phyloP scores from a whole-genome alignment of 148 eudicot genomes.

The Silene latifolia region DNA sequence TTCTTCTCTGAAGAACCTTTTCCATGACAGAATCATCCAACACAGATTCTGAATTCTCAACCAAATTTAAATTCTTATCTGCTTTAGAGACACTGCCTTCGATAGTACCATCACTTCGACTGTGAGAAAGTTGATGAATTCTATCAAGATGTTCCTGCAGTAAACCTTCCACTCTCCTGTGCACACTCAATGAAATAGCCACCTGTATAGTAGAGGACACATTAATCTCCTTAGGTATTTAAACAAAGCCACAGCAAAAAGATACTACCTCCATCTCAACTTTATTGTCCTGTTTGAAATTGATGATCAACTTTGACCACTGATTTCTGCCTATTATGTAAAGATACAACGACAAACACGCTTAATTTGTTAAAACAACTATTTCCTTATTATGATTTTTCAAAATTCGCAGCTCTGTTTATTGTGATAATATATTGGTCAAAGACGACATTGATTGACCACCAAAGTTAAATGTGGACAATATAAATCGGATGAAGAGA shows the following conservation, averaged over 20 bases:
- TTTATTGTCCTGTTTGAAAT: not conserved
- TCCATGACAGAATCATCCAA: slow-evolving; percentile 95
- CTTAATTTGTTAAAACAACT: too few relatives aligned
- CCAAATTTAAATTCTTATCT: slow-evolving; percentile 35
- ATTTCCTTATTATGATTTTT: too few relatives aligned
- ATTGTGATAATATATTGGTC: not conserved
- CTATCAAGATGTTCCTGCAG: slow-evolving; percentile 97
- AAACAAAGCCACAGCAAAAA: not conserved
- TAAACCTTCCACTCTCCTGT: slow-evolving; percentile 95
- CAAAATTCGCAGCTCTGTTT: not conserved
- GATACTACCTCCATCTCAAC: not conserved
- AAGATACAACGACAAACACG: not conserved
- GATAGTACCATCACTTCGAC: slow-evolving; percentile 28
- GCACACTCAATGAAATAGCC: slow-evolving; percentile 84
- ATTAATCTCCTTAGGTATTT: slow-evolving; percentile 8
- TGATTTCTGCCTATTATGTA: not conserved
- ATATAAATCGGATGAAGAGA: too few relatives aligned
- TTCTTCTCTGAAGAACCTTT: slow-evolving; percentile 82
- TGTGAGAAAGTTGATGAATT: slow-evolving; percentile 44
- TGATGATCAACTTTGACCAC: not conserved
- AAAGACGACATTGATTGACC: not conserved
- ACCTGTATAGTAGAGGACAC: slow-evolving; percentile 49
- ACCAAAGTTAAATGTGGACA: not conserved
- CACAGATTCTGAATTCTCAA: slow-evolving; percentile 54
- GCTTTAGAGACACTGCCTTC: slow-evolving; percentile 30